Evolutionary conservation across 148 eudicot genomes (phyloP).

Genomic region (Fagopyrum homotropicum): DNA sequence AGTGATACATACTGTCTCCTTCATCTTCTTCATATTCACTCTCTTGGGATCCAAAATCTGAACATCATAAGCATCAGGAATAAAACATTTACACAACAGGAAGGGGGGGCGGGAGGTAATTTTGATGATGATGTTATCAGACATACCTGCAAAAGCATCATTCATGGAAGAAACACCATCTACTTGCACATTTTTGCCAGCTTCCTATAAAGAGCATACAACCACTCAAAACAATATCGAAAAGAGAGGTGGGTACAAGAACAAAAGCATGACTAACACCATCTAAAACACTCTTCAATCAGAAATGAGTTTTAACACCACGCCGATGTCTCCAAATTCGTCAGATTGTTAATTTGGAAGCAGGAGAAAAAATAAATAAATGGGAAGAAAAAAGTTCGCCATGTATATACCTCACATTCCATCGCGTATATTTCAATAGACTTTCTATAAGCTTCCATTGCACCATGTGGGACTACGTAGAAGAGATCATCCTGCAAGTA

Average conservation of each 20-base stretch:
- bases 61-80: slow-evolving; percentile 7
- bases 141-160: slow-evolving; percentile 68
- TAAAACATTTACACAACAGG: neutral
- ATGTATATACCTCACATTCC: slow-evolving; percentile 46
- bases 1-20: slow-evolving; percentile 52
- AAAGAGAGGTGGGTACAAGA: neutral
- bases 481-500: slow-evolving; percentile 67
- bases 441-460: slow-evolving; percentile 67
- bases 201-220: slow-evolving; percentile 37
- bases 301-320: neutral
- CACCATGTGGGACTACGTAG: slow-evolving; percentile 65
- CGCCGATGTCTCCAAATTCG: neutral
- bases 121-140: neutral
- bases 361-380: neutral
- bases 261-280: neutral
- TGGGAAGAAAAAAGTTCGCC: neutral
- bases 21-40: slow-evolving; percentile 71
- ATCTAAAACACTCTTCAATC: neutral
- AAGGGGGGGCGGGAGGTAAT: neutral
- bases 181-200: slow-evolving; percentile 43
- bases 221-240: slow-evolving; percentile 2
- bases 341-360: neutral
- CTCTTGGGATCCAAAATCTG: slow-evolving; percentile 51
- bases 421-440: slow-evolving; percentile 59
- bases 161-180: slow-evolving; percentile 59